These are phyloP conservation scores for Volvox carteri DNA, from an alignment of 163 green algal species.

Conservation along the genomic window DNA sequence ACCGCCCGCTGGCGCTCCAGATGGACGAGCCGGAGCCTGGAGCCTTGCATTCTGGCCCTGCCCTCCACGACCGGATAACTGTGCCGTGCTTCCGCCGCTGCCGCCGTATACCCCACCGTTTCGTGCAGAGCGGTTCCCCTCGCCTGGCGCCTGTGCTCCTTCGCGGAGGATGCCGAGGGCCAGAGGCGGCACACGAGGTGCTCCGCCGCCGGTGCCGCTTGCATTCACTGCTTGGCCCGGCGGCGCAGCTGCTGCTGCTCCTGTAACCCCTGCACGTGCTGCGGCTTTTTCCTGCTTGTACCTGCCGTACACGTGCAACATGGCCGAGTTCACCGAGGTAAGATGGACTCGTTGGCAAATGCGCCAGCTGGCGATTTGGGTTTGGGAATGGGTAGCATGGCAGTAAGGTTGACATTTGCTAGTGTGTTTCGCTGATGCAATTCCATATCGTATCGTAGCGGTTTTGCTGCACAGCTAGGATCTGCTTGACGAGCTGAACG, in stretches of 20 bases:
- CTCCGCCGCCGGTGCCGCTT: not conserved
- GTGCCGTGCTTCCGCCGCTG: not conserved
- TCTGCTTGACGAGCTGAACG: no score
- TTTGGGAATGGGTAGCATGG: not conserved
- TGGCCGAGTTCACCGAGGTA: no score
- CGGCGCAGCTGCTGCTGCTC: not conserved
- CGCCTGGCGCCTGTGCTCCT: not conserved
- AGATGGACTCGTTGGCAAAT: not conserved
- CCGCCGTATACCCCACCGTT: not conserved
- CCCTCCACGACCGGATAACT: not conserved
- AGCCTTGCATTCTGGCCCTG: not conserved
- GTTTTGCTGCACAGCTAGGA: no score
- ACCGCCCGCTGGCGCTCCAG: not conserved
- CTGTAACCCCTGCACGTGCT: not conserved
- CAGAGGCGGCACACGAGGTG: not conserved
- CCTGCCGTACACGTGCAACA: not conserved
- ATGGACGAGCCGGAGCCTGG: not conserved
- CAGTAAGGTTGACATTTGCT: no score
- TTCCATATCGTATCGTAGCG: no score
- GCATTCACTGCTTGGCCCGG: not conserved
- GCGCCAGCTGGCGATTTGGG: not conserved
- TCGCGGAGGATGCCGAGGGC: not conserved
- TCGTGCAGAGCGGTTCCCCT: not conserved
- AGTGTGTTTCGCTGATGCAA: no score
- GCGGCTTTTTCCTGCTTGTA: constrained; percentile 43